Percentiles rank a stretch among this genome's conserved stretches.
Conservation (phyloP, 805 yeast species). For the Yamadazyma laniorum region DNA sequence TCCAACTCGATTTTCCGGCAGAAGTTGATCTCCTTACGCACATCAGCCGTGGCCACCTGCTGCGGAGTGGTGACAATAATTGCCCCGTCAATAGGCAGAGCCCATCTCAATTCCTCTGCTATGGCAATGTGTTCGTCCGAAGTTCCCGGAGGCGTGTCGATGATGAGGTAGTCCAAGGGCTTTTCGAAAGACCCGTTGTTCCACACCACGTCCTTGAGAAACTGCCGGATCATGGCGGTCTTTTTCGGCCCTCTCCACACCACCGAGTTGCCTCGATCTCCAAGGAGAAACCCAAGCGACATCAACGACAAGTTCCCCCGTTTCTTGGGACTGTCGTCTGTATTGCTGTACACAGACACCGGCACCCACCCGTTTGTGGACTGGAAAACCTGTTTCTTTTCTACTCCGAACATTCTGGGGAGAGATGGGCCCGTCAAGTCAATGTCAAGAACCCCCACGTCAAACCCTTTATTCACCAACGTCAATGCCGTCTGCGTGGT, state of each 20-base stretch:
- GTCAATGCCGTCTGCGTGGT: slow-evolving; percentile 93
- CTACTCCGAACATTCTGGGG: slow-evolving; percentile 95
- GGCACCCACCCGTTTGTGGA: slow-evolving; percentile 90
- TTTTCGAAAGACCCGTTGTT: slow-evolving; percentile 67
- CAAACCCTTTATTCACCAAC: slow-evolving; percentile 63
- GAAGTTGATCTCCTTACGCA: slow-evolving; percentile 87
- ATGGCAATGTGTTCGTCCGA: slow-evolving; percentile 97
- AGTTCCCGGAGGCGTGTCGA: slow-evolving; percentile 99
- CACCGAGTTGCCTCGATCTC: slow-evolving; percentile 82
- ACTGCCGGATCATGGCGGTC: slow-evolving; percentile 96
- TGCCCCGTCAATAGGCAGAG: slow-evolving; percentile 79
- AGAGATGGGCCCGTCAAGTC: slow-evolving; percentile 96
- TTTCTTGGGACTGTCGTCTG: background rate
- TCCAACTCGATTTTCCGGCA: slow-evolving; percentile 81
- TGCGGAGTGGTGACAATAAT: slow-evolving; percentile 97
- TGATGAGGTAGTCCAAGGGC: slow-evolving; percentile 68
- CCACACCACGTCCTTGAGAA: slow-evolving; percentile 89
- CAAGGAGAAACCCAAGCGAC: slow-evolving; percentile 84
- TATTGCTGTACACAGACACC: slow-evolving; percentile 46
- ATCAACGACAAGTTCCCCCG: slow-evolving; percentile 58
- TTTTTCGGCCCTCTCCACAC: slow-evolving; percentile 99
- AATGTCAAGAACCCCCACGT: slow-evolving; percentile 93
- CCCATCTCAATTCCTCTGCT: slow-evolving; percentile 80
- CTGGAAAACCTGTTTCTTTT: slow-evolving; percentile 75
- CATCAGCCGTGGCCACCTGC: slow-evolving; percentile 89